Evolutionary conservation across 352 stramenopile species (phyloP).

Genomic region (Phytopythium vexans): DNA sequence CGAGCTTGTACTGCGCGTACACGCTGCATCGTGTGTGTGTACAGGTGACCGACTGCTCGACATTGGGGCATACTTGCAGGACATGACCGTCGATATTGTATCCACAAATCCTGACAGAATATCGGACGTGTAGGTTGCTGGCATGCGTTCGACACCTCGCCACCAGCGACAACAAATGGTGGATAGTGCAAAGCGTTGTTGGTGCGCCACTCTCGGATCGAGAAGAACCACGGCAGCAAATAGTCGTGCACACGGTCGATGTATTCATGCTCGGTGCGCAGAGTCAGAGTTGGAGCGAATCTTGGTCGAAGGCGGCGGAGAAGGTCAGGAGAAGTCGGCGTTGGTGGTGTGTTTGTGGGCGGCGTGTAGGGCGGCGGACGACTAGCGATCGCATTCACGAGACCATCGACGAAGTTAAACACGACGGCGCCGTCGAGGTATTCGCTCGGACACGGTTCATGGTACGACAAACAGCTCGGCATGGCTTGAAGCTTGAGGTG

Average conservation of each 20-base stretch:
- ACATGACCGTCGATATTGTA: not conserved
- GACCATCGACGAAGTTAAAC: constrained; percentile 32
- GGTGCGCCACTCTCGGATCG: constrained; percentile 25
- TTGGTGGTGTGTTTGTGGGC: not conserved
- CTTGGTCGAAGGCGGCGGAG: not conserved
- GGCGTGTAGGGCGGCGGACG: constrained; percentile 4
- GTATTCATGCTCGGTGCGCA: constrained; percentile 24
- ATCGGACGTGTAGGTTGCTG: not conserved
- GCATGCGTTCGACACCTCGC: not conserved
- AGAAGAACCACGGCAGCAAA: constrained; percentile 29
- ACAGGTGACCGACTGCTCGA: not conserved
- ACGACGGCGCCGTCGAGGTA: constrained; percentile 13
- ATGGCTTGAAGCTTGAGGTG: constrained; percentile 12
- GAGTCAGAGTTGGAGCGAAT: not conserved
- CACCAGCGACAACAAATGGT: constrained; percentile 24
- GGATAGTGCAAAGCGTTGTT: constrained; percentile 26
- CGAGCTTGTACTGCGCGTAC: not conserved
- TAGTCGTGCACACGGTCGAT: constrained; percentile 41
- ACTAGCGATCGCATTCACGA: constrained; percentile 15
- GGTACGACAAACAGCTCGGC: constrained; percentile 27
- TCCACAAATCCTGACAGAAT: constrained; percentile 1
- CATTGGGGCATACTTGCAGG: not conserved
- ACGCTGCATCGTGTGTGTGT: not conserved
- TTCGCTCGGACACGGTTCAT: constrained; percentile 4
- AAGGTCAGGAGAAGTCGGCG: not conserved